Percentiles rank a stretch among this genome's conserved stretches.
These are phyloP conservation scores for Lachnellula occidentalis DNA, from an alignment of 2,329 filamentous ascomycete species.

Conservation along the genomic window DNA sequence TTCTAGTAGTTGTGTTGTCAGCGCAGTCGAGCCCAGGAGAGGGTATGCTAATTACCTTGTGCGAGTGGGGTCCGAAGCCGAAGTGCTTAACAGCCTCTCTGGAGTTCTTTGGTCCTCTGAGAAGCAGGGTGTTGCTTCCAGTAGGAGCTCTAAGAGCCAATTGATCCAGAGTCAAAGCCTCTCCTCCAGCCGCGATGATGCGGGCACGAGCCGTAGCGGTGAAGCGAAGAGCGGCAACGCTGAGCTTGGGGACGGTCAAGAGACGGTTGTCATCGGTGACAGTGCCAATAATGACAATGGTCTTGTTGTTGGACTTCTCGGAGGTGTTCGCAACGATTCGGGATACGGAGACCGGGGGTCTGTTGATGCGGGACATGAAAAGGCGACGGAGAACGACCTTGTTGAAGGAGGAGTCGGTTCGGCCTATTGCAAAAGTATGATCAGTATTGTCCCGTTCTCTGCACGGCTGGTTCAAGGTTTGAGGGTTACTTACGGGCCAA, in stretches of 20 bases:
- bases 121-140: slow-evolving; percentile 92
- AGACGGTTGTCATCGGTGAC: slow-evolving; percentile 98
- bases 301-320: slow-evolving; percentile 66
- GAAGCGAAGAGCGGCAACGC: slow-evolving; percentile 91
- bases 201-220: slow-evolving; percentile 92
- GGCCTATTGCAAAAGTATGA: slow-evolving; percentile 50
- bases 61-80: slow-evolving; percentile 92
- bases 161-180: slow-evolving; percentile 94
- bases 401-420: slow-evolving; percentile 98
- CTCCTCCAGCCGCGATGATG: slow-evolving; percentile 88
- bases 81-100: slow-evolving; percentile 99
- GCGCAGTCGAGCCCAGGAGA: not conserved
- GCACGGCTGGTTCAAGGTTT: not conserved
- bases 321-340: slow-evolving; percentile 73
- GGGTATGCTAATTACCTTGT: slow-evolving; percentile 69
- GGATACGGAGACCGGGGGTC: slow-evolving; percentile 88
- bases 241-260: slow-evolving; percentile 84
- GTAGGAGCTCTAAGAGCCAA: slow-evolving; percentile 92
- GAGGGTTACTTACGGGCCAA: slow-evolving; percentile 68
- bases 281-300: slow-evolving; percentile 88
- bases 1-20: slow-evolving; percentile 56
- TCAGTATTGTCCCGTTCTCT: slow-evolving; percentile 3
- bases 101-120: slow-evolving; percentile 96
- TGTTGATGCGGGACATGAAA: slow-evolving; percentile 98
- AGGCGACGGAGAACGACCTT: slow-evolving; percentile 96